Evolutionary conservation across 2,329 filamentous ascomycete species (phyloP).

Genomic region (Delphinella strobiligena): DNA sequence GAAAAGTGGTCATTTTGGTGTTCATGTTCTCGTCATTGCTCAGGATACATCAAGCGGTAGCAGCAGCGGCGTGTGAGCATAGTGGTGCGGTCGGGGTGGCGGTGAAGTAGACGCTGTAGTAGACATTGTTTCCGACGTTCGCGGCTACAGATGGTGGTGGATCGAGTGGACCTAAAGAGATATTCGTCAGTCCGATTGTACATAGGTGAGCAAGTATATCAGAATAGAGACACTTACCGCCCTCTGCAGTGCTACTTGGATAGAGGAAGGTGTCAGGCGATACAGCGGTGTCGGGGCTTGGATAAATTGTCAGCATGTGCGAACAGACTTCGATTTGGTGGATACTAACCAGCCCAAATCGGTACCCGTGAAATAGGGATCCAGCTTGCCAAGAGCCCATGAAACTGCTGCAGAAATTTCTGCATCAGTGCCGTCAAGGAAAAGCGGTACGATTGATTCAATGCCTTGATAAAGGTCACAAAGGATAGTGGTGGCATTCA

Average conservation of each 20-base stretch:
- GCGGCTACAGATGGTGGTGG: slow-evolving; percentile 14
- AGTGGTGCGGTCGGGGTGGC: slow-evolving; percentile 13
- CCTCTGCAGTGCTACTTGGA: slow-evolving; percentile 16
- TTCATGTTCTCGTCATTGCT: no score
- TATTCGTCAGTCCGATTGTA: no score
- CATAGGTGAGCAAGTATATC: no score
- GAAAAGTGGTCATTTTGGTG: no score
- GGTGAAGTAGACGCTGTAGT: slow-evolving; percentile 23
- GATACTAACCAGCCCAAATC: slow-evolving; percentile 26
- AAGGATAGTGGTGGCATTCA: slow-evolving; percentile 20
- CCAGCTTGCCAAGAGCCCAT: slow-evolving; percentile 21
- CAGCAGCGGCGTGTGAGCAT: not conserved
- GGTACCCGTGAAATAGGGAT: slow-evolving; percentile 17
- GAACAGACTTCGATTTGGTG: no score
- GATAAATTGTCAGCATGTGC: no score
- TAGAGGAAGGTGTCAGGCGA: slow-evolving; percentile 18
- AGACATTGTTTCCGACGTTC: slow-evolving; percentile 24
- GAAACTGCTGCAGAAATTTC: slow-evolving; percentile 15
- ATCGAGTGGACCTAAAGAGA: no score
- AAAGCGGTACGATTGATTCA: slow-evolving; percentile 23
- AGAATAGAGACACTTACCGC: no score
- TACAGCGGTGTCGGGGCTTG: slow-evolving; percentile 16
- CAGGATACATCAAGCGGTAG: not conserved
- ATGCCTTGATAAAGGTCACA: slow-evolving; percentile 25
- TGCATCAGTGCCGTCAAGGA: slow-evolving; percentile 15